phyloP scores from a whole-genome alignment of 2,329 filamentous ascomycete genomes.

The Fusarium sp. region DNA sequence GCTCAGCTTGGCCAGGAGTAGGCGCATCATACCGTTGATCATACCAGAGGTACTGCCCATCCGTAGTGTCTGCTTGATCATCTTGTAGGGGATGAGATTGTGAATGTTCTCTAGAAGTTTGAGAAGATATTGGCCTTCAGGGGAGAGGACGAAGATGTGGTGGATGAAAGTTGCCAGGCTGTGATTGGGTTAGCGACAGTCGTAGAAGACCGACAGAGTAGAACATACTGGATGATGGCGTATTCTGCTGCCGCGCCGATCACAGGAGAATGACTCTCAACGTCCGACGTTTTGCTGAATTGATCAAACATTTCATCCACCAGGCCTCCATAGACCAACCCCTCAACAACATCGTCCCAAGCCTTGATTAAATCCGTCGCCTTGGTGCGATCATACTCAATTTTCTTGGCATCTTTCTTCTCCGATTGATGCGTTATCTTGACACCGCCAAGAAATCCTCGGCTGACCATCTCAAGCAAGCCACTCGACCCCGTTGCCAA shows the following conservation, averaged over 20 bases:
- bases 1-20: constrained; percentile 82
- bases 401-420: not conserved
- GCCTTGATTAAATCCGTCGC: constrained; percentile 70
- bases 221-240: constrained; percentile 73
- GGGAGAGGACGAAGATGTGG: constrained; percentile 76
- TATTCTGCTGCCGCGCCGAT: constrained; percentile 74
- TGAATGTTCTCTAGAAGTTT: constrained; percentile 77
- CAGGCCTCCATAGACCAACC: constrained; percentile 74
- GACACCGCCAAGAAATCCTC: constrained; percentile 72
- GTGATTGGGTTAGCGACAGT: constrained; percentile 26
- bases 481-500: constrained; percentile 77
- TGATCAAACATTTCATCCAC: constrained; percentile 73
- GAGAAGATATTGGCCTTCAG: constrained; percentile 79
- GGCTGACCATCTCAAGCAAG: constrained; percentile 74
- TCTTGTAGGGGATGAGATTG: constrained; percentile 75
- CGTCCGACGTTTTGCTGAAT: constrained; percentile 67
- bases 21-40: constrained; percentile 78
- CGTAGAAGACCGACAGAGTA: not conserved
- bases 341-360: constrained; percentile 74
- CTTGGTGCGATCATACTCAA: constrained; percentile 67
- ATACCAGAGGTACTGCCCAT: constrained; percentile 85
- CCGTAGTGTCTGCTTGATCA: constrained; percentile 77
- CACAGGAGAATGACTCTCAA: constrained; percentile 71
- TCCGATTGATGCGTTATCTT: constrained; percentile 10
- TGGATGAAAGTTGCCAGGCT: constrained; percentile 80